Conservation (phyloP, 257 asterid genomes). For the Jaltomata sinuosa region DNA sequence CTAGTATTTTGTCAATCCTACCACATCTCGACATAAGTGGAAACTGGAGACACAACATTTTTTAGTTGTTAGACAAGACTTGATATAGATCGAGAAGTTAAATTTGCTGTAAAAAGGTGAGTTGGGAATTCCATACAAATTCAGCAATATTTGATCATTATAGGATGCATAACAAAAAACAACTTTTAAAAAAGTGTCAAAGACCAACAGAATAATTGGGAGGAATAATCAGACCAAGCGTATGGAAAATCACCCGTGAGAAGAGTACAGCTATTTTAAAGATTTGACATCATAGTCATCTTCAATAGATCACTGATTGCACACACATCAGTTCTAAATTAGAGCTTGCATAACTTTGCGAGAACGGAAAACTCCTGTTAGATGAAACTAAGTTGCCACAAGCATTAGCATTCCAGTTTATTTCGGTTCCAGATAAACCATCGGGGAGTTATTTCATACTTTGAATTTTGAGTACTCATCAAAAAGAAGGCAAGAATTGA, state of each 20-base stretch:
- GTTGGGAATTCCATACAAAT: neutral
- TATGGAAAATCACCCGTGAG: neutral
- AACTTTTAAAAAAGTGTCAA: neutral
- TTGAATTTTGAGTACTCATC: neutral
- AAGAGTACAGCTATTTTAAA: neutral
- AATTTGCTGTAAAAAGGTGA: slow-evolving; percentile 9
- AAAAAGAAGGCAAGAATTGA: neutral
- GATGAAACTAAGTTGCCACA: neutral
- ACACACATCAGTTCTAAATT: neutral
- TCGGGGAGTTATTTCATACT: neutral
- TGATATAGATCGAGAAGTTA: slow-evolving; percentile 5
- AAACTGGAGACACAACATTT: slow-evolving; percentile 46
- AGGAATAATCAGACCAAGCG: neutral
- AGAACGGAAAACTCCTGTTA: neutral
- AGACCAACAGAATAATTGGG: neutral
- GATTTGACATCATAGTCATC: neutral
- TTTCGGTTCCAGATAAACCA: neutral
- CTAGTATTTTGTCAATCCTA: slow-evolving; percentile 51
- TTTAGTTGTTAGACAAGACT: slow-evolving; percentile 13
- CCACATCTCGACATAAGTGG: slow-evolving; percentile 89
- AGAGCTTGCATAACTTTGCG: neutral
- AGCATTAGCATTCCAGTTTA: neutral
- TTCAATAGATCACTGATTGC: neutral
- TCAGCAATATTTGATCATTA: neutral
- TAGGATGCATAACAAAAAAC: neutral